These are phyloP conservation scores for Pyricularia sp. DNA, from an alignment of 2,329 filamentous ascomycete genomes.

Conservation along the genomic window DNA sequence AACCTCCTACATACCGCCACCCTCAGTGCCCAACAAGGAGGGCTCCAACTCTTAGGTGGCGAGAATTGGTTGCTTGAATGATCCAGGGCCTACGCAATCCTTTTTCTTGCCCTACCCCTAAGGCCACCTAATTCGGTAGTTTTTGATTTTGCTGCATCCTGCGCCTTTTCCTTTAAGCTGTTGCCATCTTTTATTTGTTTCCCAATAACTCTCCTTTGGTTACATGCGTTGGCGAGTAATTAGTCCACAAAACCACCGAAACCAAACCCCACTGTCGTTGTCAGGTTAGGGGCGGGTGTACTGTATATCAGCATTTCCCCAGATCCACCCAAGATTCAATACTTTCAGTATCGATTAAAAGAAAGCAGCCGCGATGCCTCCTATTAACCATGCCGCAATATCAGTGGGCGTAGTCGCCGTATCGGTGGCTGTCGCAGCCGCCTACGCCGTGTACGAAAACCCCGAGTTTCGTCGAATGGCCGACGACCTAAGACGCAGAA, in stretches of 20 bases:
- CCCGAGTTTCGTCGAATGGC: slow-evolving; percentile 54
- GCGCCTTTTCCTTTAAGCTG: not conserved
- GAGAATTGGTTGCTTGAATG: not conserved
- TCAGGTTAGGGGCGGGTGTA: not conserved
- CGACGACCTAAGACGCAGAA: slow-evolving; percentile 50
- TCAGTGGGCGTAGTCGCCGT: slow-evolving; percentile 51
- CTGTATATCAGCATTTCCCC: not conserved
- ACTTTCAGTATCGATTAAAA: not conserved
- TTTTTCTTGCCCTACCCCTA: not conserved
- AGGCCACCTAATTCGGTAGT: not conserved
- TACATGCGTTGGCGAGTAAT: not conserved
- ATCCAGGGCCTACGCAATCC: not conserved
- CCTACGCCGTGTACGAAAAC: slow-evolving; percentile 53
- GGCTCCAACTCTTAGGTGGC: not conserved
- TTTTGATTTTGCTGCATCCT: not conserved
- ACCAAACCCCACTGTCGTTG: not conserved
- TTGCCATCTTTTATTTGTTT: not conserved
- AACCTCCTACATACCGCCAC: not conserved
- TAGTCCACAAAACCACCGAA: not conserved
- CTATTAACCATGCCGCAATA: slow-evolving; percentile 44
- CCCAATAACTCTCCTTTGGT: not conserved
- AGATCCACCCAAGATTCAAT: not conserved
- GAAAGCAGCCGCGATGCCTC: slow-evolving; percentile 32
- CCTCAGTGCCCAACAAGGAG: not conserved
- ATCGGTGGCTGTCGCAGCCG: slow-evolving; percentile 46